phyloP scores from a whole-genome alignment of 2,329 filamentous ascomycete species.

The Microdochium paspali region DNA sequence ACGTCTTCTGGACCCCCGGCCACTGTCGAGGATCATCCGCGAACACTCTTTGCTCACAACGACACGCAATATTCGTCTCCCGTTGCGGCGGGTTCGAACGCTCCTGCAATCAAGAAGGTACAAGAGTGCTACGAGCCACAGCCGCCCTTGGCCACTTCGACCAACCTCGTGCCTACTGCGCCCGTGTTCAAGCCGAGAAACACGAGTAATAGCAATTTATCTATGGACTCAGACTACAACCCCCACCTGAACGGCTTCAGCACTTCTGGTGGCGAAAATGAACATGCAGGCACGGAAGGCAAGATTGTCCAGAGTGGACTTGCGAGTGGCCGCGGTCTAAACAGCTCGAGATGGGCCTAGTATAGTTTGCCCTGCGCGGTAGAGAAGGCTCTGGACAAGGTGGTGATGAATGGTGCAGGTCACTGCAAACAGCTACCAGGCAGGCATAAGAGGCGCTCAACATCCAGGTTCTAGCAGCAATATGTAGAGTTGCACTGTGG shows the following conservation, averaged over 20 bases:
- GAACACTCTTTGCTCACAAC: background rate
- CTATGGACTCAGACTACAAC: background rate
- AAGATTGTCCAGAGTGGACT: slow-evolving; percentile 5
- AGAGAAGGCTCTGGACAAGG: background rate
- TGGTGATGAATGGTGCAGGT: no score
- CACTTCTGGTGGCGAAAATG: background rate
- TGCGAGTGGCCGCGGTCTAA: slow-evolving; percentile 5
- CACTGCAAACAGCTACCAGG: no score
- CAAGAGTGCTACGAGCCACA: background rate
- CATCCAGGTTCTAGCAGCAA: no score
- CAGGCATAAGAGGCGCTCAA: no score
- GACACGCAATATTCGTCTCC: background rate
- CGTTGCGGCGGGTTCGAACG: background rate
- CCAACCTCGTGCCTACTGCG: background rate
- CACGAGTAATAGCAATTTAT: background rate
- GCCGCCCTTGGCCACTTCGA: background rate
- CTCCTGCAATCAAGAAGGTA: background rate
- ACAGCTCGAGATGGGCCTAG: slow-evolving; percentile 7
- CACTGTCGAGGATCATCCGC: background rate
- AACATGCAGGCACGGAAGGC: background rate
- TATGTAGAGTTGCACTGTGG: no score
- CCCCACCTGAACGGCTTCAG: background rate
- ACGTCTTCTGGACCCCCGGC: background rate
- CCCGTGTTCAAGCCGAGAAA: background rate
- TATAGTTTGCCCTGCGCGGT: background rate